Base-by-base conservation (phyloP, 2,329 filamentous ascomycete species). In the Botryosphaeria dothidea region DNA sequence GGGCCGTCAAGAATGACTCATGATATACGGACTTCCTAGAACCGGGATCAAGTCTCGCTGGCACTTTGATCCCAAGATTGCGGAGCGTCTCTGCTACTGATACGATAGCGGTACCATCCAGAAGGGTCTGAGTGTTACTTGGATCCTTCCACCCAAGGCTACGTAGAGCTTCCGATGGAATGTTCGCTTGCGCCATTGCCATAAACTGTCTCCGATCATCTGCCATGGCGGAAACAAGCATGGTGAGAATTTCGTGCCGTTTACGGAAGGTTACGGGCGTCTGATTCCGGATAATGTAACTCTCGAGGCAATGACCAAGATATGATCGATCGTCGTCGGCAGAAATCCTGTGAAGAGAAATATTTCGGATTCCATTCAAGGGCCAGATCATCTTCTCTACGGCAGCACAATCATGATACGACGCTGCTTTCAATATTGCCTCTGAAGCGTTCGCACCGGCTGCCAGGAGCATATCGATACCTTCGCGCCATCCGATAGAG, bases 1-100 rank as follows among this genome's bases (percentile, higher is more conserved):
- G 1, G 6, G 13, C 3, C 0, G 23, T 31, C 7, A 31, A 29
- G 1, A 5, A 1, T 1, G 6, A 0, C n/a, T n/a, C 7, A 11
- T 31, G 48, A 25, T 51, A 51, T 3, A 51, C 48, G 1, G 48
- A n/a, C 7, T 1, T 17, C 13, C 1, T 8, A n/a, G 9, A 5
- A 1, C 48, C 48, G 0, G 45, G 48, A 15, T 31, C 11, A 9
- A 51, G 5, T 8, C 11, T 51, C 5, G 11, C 13, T 1, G 25
- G 48, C 3, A 51, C 15, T 5, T 2, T 13, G 7, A 51, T 31
- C 7, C 25, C 25, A 7, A 51, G 15, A 3, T 2, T 31, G 3
- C 8, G 1, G 15, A 51, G 48, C 6, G 31, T 4, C 2, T 27
- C 7, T 0, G 25, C 48, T 8, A 51, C 1, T n/a, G 1, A 9